Evolutionary conservation across 768 basidiomycete genomes (phyloP), one percentile per base, ranked within the genome.

Genomic region (Lactarius akahatsu): DNA sequence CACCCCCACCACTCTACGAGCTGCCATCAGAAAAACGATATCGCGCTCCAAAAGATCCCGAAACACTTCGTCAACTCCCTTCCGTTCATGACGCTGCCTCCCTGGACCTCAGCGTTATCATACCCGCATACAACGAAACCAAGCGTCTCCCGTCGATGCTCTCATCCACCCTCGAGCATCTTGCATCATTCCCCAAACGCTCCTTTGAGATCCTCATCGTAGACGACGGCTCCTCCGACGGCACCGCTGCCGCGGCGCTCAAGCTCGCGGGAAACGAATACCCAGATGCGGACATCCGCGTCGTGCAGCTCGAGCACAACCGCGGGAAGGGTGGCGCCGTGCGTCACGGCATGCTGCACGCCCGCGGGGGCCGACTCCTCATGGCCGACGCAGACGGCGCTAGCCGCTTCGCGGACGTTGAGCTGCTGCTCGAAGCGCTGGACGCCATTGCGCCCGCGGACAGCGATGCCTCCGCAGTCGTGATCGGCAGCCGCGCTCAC

Each of bases 371-470:
- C 70, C 79, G 92, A 11, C 78, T 97, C 55, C 78, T 98, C 61
- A 94, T 97, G 86, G 96, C 89, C 52, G 96, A 98, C 73, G 96
- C 96, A 9, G 96, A 98, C 71, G 96, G 91, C 4, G 96, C 96
- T 40, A 95, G 93, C 67, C 82, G 87, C 57, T 95, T 98, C 72
- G 81, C 85, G 55, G 96, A 97, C 73, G 75, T 98, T 23, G 90
- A 92, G 70, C 73, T 79, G n/a, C 78, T 98, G 32, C 92, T 94
- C 86, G 77, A 77, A 18, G 83, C 83, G 32, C 88, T 96, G 85
- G 90, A 95, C 73, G 71, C 71, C 56, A 75, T 91, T 56, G 74
- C 76, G 61, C 80, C 80, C 0, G 81, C 81, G 0, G 74, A 79
- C 16, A 78, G 82, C 45, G 80, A 77, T 15, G 80, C 84, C 1